These are phyloP conservation scores for Pseudonectria foliicola DNA, from an alignment of 2,329 filamentous ascomycete species.

Conservation along the genomic window DNA sequence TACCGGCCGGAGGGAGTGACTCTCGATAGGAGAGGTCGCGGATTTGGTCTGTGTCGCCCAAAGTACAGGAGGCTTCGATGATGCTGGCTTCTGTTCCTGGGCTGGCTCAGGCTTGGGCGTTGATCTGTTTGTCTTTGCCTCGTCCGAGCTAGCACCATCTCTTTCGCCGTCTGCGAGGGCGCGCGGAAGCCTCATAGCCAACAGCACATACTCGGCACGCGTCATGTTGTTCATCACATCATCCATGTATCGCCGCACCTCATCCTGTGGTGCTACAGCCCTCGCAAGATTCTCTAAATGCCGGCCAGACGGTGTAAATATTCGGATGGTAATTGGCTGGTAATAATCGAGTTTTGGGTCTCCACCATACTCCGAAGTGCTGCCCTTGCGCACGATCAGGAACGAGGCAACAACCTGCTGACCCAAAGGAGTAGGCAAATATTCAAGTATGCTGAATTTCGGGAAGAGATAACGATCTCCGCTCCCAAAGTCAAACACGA, in stretches of 20 bases:
- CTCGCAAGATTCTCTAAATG: slow-evolving; percentile 54
- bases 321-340: slow-evolving; percentile 61
- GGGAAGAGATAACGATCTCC: slow-evolving; percentile 76
- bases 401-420: slow-evolving; percentile 67
- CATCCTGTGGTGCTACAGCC: slow-evolving; percentile 56
- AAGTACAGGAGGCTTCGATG: slow-evolving; percentile 26
- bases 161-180: slow-evolving; percentile 25
- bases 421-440: slow-evolving; percentile 41
- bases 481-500: slow-evolving; percentile 64
- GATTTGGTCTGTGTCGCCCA: slow-evolving; percentile 26
- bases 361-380: slow-evolving; percentile 56
- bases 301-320: slow-evolving; percentile 47
- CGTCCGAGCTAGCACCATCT: slow-evolving; percentile 21
- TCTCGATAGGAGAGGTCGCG: slow-evolving; percentile 11
- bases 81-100: slow-evolving; percentile 14
- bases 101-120: slow-evolving; percentile 24
- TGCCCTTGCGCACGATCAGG: slow-evolving; percentile 66
- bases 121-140: slow-evolving; percentile 24
- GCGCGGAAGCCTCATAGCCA: slow-evolving; percentile 59
- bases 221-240: slow-evolving; percentile 64
- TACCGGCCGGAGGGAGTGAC: slow-evolving; percentile 15
- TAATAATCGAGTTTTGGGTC: slow-evolving; percentile 64
- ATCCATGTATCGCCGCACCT: slow-evolving; percentile 61
- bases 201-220: slow-evolving; percentile 57
- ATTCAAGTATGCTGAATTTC: slow-evolving; percentile 69